These are phyloP conservation scores for Ceratobasidium papillatum DNA, from an alignment of 1,284 basidiomycete genomes.

Conservation along the genomic window DNA sequence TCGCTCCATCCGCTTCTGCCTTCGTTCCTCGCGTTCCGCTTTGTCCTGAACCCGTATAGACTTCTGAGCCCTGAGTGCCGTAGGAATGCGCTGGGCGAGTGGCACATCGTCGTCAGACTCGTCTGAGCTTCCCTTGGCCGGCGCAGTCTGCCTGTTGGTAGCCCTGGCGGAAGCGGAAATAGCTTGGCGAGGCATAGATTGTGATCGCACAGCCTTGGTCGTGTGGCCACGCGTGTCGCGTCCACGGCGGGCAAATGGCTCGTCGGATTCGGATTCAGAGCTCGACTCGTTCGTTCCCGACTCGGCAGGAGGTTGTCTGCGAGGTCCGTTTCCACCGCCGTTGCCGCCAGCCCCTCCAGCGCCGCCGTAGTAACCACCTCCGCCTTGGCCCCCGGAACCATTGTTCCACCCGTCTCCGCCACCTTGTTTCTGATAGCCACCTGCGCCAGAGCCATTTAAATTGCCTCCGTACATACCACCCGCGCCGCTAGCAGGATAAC, in stretches of 20 bases:
- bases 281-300: slow-evolving; percentile 22
- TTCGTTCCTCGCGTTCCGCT: slow-evolving; percentile 24
- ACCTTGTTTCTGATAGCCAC: slow-evolving; percentile 4
- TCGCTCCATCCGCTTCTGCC: slow-evolving; percentile 26
- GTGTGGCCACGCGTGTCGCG: not conserved
- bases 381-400: not conserved
- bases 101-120: slow-evolving; percentile 68
- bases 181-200: slow-evolving; percentile 23
- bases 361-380: slow-evolving; percentile 7
- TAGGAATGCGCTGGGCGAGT: slow-evolving; percentile 77
- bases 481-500: not conserved
- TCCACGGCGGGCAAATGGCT: slow-evolving; percentile 11
- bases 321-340: slow-evolving; percentile 5
- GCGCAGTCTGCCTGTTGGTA: not conserved
- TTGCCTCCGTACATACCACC: slow-evolving; percentile 16
- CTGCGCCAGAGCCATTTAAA: not conserved
- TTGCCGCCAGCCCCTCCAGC: slow-evolving; percentile 16
- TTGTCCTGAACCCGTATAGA: slow-evolving; percentile 72
- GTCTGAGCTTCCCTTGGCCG: slow-evolving; percentile 22
- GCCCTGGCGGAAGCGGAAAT: not conserved
- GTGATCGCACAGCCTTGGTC: slow-evolving; percentile 4
- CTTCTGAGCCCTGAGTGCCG: slow-evolving; percentile 77
- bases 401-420: slow-evolving; percentile 2
- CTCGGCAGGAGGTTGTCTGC: not conserved
- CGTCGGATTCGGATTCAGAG: slow-evolving; percentile 29